A percentile compares a stretch with the other conserved stretches of the same genome.
Evolutionary conservation across 441 rosid genomes (phyloP).

Genomic region (Syzygium malaccense): DNA sequence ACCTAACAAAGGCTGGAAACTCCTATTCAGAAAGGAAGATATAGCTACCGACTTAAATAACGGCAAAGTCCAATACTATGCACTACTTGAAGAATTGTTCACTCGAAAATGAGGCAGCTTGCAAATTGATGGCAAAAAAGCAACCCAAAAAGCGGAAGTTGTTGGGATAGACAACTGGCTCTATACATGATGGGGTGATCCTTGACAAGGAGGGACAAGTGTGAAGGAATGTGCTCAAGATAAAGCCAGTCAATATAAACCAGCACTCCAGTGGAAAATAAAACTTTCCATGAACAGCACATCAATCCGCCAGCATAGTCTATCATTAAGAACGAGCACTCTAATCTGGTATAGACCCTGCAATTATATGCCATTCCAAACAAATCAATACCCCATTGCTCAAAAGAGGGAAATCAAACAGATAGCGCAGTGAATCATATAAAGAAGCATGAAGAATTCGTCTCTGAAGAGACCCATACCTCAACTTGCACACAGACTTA

Average conservation of each 20-base stretch:
- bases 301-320: conserved; percentile 70
- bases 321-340: conserved; percentile 54
- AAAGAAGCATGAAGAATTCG: not conserved
- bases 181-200: not conserved
- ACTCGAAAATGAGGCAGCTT: not conserved
- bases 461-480: conserved; percentile 12
- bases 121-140: not conserved
- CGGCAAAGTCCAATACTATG: not conserved
- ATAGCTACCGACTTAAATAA: not conserved
- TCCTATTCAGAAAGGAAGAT: not conserved
- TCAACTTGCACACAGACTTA: not conserved
- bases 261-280: conserved; percentile 48
- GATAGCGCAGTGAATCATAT: conserved; percentile 12
- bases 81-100: not conserved
- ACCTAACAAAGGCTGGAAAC: not conserved
- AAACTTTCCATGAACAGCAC: conserved; percentile 72
- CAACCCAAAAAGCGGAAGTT: not conserved
- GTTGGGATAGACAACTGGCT: not conserved
- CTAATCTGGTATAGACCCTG: conserved; percentile 69
- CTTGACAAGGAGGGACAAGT: not conserved
- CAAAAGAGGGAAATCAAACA: conserved; percentile 27
- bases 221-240: not conserved
- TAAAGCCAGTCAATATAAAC: conserved; percentile 32
- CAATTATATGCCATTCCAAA: conserved; percentile 78
- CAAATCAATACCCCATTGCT: conserved; percentile 43